A percentile compares a stretch with the other conserved stretches of the same genome.
phyloP scores from a whole-genome alignment of 2,329 filamentous ascomycete species.

The Daldinia sp. region DNA sequence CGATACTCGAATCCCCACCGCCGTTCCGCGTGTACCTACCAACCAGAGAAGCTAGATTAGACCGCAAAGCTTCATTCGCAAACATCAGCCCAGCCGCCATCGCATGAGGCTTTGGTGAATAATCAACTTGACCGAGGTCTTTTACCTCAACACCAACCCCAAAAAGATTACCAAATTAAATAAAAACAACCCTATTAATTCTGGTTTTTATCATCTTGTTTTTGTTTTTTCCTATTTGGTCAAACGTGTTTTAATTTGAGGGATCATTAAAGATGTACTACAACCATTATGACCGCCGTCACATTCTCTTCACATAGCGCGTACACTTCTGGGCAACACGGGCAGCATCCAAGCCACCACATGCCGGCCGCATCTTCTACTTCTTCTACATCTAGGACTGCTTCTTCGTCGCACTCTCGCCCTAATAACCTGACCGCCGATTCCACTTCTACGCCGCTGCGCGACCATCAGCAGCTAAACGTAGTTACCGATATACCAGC shows the following conservation, averaged over 20 bases:
- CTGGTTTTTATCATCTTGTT: background rate
- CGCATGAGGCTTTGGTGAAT: constrained; percentile 18
- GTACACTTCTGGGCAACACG: constrained; percentile 35
- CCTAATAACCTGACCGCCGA: constrained; percentile 13
- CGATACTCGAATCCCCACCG: constrained; percentile 18
- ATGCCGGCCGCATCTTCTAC: constrained; percentile 32
- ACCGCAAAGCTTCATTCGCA: constrained; percentile 29
- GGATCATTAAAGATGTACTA: constrained; percentile 30
- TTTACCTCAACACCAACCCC: constrained; percentile 11
- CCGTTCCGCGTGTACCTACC: constrained; percentile 32
- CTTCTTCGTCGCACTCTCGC: constrained; percentile 8
- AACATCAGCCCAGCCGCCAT: constrained; percentile 25
- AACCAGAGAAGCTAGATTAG: constrained; percentile 19
- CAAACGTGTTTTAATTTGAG: background rate
- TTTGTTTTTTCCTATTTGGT: background rate
- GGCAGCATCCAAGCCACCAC: constrained; percentile 29
- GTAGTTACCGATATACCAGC: constrained; percentile 2
- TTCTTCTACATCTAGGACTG: constrained; percentile 28
- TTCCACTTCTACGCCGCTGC: constrained; percentile 14
- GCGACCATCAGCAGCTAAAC: constrained; percentile 15
- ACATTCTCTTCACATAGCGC: constrained; percentile 40
- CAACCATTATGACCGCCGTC: constrained; percentile 43
- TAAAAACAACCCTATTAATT: no score
- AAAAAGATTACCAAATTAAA: constrained; percentile 2
- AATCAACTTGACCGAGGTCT: constrained; percentile 9